Conservation (phyloP, 2,329 filamentous ascomycete species). For the Dactylellina drechsleri region DNA sequence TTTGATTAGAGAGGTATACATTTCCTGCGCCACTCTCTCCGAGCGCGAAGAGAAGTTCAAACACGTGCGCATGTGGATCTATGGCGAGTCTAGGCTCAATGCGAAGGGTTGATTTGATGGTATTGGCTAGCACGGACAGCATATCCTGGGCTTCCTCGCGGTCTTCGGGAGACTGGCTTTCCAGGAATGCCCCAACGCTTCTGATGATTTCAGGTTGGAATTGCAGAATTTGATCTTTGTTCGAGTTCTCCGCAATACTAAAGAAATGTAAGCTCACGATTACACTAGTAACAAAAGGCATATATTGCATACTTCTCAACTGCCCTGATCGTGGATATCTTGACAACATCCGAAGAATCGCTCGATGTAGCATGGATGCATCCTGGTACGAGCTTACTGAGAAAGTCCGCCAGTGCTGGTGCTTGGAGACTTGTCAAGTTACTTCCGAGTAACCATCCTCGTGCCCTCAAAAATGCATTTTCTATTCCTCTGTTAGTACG, state of each 20-base stretch:
- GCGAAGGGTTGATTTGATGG: constrained; percentile 82
- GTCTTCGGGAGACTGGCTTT: constrained; percentile 65
- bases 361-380: constrained; percentile 78
- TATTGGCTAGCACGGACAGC: constrained; percentile 87
- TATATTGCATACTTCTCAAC: constrained; percentile 72
- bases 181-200: constrained; percentile 76
- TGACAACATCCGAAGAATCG: constrained; percentile 86
- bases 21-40: constrained; percentile 88
- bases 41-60: constrained; percentile 86
- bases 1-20: constrained; percentile 87
- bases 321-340: constrained; percentile 89
- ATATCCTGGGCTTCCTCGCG: constrained; percentile 90
- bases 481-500: constrained; percentile 63
- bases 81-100: constrained; percentile 80
- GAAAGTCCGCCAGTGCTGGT: constrained; percentile 64
- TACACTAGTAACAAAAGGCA: background rate
- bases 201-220: constrained; percentile 62
- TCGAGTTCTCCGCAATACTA: constrained; percentile 64
- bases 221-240: constrained; percentile 53
- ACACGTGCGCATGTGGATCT: constrained; percentile 75
- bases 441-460: constrained; percentile 87
- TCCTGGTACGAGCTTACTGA: constrained; percentile 73
- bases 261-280: constrained; percentile 7
- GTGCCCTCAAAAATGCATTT: constrained; percentile 81
- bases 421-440: constrained; percentile 76